These are phyloP conservation scores for Colletotrichum ledebouriae DNA, from an alignment of 2,329 filamentous ascomycete species.

Conservation along the genomic window DNA sequence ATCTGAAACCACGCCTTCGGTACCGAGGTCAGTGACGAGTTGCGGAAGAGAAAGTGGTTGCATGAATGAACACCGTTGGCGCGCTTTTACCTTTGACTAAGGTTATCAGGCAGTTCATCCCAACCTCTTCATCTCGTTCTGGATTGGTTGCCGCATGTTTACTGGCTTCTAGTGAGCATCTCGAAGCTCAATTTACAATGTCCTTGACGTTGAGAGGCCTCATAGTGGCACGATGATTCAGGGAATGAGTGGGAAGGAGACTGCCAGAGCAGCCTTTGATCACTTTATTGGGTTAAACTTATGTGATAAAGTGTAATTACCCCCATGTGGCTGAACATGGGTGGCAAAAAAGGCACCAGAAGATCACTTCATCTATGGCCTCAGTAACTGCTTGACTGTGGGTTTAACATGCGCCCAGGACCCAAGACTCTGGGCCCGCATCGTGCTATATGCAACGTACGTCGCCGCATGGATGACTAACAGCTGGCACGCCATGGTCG, in stretches of 20 bases:
- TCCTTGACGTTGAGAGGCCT: not conserved
- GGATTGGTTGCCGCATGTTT: constrained; percentile 13
- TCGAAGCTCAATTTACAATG: constrained; percentile 4
- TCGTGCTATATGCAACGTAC: constrained; percentile 19
- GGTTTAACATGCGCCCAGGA: constrained; percentile 11
- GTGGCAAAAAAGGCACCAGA: too few species aligned
- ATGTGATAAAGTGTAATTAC: too few species aligned
- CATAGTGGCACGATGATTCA: constrained; percentile 13
- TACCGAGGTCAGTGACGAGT: constrained; percentile 10
- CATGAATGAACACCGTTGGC: constrained; percentile 5
- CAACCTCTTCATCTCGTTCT: constrained; percentile 20
- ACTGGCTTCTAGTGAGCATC: not conserved
- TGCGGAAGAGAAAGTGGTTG: constrained; percentile 5
- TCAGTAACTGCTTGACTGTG: constrained; percentile 4
- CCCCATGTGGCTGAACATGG: too few species aligned
- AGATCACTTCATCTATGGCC: constrained; percentile 22
- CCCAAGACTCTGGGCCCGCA: constrained; percentile 25
- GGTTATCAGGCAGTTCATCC: constrained; percentile 34
- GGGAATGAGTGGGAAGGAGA: not conserved
- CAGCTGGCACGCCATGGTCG: constrained; percentile 3
- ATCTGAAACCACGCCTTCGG: not conserved
- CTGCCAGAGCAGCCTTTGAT: not conserved
- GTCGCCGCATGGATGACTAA: constrained; percentile 16
- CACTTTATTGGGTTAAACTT: constrained; percentile 3
- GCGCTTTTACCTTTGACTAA: constrained; percentile 13